Evolutionary conservation across 1,284 basidiomycete genomes (phyloP).

Genomic region (Mycena sp.): DNA sequence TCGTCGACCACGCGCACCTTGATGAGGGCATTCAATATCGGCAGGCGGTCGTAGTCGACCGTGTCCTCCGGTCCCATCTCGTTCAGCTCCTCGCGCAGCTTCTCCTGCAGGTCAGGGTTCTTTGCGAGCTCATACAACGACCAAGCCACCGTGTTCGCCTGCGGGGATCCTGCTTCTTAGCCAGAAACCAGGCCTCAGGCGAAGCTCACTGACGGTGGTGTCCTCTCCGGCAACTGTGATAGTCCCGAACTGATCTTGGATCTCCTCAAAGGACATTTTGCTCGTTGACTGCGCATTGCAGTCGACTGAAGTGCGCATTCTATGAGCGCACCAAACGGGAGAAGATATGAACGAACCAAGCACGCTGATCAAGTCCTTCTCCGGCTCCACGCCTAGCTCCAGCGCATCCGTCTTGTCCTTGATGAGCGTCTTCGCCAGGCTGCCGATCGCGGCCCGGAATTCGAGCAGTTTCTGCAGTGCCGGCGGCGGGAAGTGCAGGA

Average conservation of each 20-base stretch:
- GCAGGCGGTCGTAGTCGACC: conserved; percentile 55
- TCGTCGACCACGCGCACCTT: conserved; percentile 47
- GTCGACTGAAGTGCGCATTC: conserved; percentile 1
- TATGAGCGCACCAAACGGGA: background rate
- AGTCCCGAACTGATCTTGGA: conserved; percentile 24
- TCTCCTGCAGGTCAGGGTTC: conserved; percentile 47
- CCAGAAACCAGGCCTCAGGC: background rate
- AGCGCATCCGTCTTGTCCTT: conserved; percentile 24
- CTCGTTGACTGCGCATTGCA: conserved; percentile 21
- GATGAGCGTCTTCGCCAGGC: conserved; percentile 22
- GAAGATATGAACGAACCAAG: conserved; percentile 15
- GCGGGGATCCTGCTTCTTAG: background rate
- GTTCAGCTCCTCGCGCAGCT: conserved; percentile 51
- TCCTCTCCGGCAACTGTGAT: conserved; percentile 29
- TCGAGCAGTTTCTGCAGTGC: conserved; percentile 22
- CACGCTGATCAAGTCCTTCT: conserved; percentile 30
- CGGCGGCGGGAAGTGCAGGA: conserved; percentile 21
- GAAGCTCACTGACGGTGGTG: conserved; percentile 16
- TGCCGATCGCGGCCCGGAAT: conserved; percentile 18
- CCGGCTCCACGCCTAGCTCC: conserved; percentile 29
- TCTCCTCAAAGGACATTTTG: conserved; percentile 25
- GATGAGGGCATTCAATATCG: conserved; percentile 58
- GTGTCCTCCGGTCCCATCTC: conserved; percentile 51
- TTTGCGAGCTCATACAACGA: conserved; percentile 52
- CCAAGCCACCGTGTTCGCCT: conserved; percentile 51